A percentile compares a stretch with the other conserved stretches of the same genome.
phyloP scores from a whole-genome alignment of 345 rosid species.

The Hibiscus trionum region DNA sequence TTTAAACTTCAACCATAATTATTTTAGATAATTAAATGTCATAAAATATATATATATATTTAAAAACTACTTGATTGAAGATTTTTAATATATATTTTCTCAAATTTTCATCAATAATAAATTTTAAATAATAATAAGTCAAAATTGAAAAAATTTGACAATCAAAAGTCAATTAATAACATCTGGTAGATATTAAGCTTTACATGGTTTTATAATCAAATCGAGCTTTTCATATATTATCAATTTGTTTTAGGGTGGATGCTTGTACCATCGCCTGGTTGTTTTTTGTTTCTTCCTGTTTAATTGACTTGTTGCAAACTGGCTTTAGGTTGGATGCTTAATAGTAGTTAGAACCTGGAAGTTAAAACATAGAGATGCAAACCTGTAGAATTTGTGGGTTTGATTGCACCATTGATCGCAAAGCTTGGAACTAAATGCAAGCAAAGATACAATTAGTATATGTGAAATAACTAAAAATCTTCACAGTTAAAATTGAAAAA shows the following conservation, averaged over 20 bases:
- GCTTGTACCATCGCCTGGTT: neutral
- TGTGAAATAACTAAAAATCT: neutral
- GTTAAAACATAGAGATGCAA: neutral
- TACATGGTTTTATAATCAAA: neutral
- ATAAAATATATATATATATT: too few species aligned
- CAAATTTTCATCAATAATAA: too few species aligned
- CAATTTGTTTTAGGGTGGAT: neutral
- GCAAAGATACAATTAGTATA: neutral
- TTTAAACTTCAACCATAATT: too few species aligned
- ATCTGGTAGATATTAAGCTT: too few species aligned
- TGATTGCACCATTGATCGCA: constrained; percentile 92
- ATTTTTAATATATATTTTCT: too few species aligned
- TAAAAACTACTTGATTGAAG: too few species aligned
- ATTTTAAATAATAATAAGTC: too few species aligned
- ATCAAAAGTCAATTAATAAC: too few species aligned
- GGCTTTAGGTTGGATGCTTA: neutral
- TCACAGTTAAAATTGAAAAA: neutral
- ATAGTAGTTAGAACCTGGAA: neutral
- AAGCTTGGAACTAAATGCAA: constrained; percentile 65
- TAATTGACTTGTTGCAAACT: neutral
- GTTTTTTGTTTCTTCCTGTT: neutral
- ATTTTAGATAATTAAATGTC: too few species aligned
- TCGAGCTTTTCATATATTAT: neutral
- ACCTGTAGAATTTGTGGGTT: constrained; percentile 98
- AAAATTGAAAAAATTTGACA: too few species aligned